Evolutionary conservation across 805 yeast species (phyloP).

Genomic region (Lachancea fermentati): DNA sequence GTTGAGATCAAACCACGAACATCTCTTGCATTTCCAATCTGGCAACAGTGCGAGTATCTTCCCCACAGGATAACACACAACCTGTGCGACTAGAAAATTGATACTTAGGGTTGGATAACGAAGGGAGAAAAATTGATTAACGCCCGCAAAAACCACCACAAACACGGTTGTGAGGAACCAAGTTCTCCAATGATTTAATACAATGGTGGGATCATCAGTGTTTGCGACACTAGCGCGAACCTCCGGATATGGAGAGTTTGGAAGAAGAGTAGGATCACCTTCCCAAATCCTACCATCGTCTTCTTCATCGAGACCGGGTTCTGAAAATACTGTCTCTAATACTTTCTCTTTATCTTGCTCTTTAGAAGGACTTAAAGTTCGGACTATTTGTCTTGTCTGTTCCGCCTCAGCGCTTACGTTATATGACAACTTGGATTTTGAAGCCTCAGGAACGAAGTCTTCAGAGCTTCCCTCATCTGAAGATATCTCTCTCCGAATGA

Average conservation of each 20-base stretch:
- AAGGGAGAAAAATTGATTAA: constrained; percentile 50
- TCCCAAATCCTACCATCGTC: constrained; percentile 20
- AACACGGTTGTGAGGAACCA: constrained; percentile 48
- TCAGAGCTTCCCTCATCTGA: not conserved
- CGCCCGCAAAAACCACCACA: constrained; percentile 50
- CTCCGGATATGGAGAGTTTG: constrained; percentile 41
- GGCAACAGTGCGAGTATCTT: constrained; percentile 39
- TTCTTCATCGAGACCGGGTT: constrained; percentile 1
- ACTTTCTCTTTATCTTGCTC: not conserved
- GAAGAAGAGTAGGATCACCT: constrained; percentile 19
- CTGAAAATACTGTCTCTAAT: not conserved
- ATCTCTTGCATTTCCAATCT: constrained; percentile 31
- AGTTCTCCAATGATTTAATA: constrained; percentile 49
- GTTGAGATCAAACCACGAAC: constrained; percentile 37
- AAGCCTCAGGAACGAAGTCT: not conserved
- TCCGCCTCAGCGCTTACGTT: not conserved
- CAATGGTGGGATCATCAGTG: constrained; percentile 44
- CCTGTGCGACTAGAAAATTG: constrained; percentile 47
- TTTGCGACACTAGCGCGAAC: constrained; percentile 54
- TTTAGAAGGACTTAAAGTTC: constrained; percentile 2
- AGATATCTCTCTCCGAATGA: not conserved
- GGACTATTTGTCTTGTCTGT: constrained; percentile 5
- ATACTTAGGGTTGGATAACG: constrained; percentile 47
- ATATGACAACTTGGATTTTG: not conserved
- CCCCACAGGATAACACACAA: constrained; percentile 52